Percentiles rank a stretch among this genome's conserved stretches.
These are phyloP conservation scores for Ophiostoma montium DNA, from an alignment of 2,329 filamentous ascomycete species.

Conservation along the genomic window DNA sequence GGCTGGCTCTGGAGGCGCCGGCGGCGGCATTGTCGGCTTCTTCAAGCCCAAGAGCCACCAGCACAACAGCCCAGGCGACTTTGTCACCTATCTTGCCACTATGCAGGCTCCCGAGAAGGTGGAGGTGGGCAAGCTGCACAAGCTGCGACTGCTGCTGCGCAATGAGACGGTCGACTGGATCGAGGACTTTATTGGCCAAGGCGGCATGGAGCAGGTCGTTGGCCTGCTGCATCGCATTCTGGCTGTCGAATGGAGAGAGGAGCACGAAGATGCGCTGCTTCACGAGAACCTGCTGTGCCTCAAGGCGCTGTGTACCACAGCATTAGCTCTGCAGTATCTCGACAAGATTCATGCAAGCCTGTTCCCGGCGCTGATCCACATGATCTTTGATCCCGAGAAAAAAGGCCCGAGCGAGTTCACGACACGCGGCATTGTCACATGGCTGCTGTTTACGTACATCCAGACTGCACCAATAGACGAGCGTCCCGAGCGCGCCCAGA, in stretches of 20 bases:
- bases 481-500: slow-evolving; percentile 52
- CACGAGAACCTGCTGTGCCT: slow-evolving; percentile 87
- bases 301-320: slow-evolving; percentile 88
- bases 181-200: slow-evolving; percentile 75
- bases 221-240: slow-evolving; percentile 80
- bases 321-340: slow-evolving; percentile 68
- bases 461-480: slow-evolving; percentile 49
- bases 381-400: slow-evolving; percentile 96
- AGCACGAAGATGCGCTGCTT: slow-evolving; percentile 84
- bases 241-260: slow-evolving; percentile 93
- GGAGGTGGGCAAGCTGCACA: slow-evolving; percentile 91
- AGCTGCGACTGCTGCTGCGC: slow-evolving; percentile 72
- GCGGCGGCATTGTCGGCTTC: slow-evolving; percentile 25
- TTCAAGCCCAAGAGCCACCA: slow-evolving; percentile 61
- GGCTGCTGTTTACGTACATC: slow-evolving; percentile 78
- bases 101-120: slow-evolving; percentile 68
- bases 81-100: slow-evolving; percentile 72
- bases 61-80: slow-evolving; percentile 64
- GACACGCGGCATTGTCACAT: slow-evolving; percentile 80
- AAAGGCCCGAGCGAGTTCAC: slow-evolving; percentile 96
- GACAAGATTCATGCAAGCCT: slow-evolving; percentile 64
- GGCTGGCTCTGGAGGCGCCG: slow-evolving; percentile 22
- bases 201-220: slow-evolving; percentile 87
- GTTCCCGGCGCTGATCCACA: slow-evolving; percentile 71
- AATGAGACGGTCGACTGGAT: slow-evolving; percentile 97